Evolutionary conservation across 2,329 filamentous ascomycete species (phyloP).

Genomic region (Colletotrichum sp.): DNA sequence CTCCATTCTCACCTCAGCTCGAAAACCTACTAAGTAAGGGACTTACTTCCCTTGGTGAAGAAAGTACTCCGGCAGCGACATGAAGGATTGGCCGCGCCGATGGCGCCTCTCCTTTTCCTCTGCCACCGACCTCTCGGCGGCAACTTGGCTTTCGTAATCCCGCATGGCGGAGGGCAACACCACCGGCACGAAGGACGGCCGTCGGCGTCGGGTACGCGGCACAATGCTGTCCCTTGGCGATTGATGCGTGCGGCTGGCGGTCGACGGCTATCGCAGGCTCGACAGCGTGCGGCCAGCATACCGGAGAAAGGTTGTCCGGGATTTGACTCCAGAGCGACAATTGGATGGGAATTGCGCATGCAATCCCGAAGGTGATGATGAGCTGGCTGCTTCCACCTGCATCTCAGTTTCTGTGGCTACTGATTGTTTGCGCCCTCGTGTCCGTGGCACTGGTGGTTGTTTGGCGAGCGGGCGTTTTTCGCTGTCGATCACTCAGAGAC

Average conservation of each 20-base stretch:
- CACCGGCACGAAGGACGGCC: background rate
- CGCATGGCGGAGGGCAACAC: background rate
- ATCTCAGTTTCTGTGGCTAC: background rate
- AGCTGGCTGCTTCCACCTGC: background rate
- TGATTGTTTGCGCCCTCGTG: background rate
- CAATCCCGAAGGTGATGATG: background rate
- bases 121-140: background rate
- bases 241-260: background rate
- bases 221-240: background rate
- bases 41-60: background rate
- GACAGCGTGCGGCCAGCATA: background rate
- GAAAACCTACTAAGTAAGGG: background rate
- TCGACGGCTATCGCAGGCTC: background rate
- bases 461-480: background rate
- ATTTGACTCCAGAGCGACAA: background rate
- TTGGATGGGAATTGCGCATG: background rate
- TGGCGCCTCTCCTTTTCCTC: background rate
- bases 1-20: background rate
- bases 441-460: background rate
- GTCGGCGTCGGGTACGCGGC: conserved; percentile 7
- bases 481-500: background rate
- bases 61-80: background rate
- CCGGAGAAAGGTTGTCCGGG: background rate
- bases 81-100: background rate
- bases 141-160: background rate